A percentile compares a stretch with the other conserved stretches of the same genome.
These are phyloP conservation scores for Ophiostoma tasmaniense DNA, from an alignment of 2,329 filamentous ascomycete genomes.

Conservation along the genomic window DNA sequence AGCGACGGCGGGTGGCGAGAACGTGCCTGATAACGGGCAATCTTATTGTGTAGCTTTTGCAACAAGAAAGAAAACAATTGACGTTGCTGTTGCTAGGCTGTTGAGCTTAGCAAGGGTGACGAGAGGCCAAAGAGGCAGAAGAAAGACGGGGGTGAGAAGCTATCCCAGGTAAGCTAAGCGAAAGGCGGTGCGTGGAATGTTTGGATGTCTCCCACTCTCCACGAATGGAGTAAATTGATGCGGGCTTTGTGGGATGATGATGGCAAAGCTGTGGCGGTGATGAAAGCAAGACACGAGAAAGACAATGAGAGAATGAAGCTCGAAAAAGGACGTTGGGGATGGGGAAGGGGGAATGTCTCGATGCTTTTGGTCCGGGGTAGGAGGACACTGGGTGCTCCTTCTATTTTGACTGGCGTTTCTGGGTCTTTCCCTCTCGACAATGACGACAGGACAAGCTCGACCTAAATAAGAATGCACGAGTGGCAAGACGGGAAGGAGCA, in stretches of 20 bases:
- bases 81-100: constrained; percentile 11
- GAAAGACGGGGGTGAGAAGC: constrained; percentile 9
- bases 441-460: background rate
- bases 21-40: constrained; percentile 9
- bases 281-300: constrained; percentile 5
- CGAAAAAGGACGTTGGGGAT: background rate
- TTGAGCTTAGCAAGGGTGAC: constrained; percentile 14
- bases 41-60: background rate
- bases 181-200: constrained; percentile 11
- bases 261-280: background rate
- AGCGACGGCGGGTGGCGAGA: constrained; percentile 13
- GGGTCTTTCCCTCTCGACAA: background rate
- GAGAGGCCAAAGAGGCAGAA: constrained; percentile 3
- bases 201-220: background rate
- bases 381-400: background rate
- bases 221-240: background rate
- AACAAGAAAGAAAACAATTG: background rate
- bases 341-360: background rate
- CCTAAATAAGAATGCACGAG: background rate
- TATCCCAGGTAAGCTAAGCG: constrained; percentile 16
- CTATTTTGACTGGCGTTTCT: background rate
- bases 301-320: constrained; percentile 4
- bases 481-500: background rate
- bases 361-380: background rate
- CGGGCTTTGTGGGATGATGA: background rate